A percentile compares a stretch with the other conserved stretches of the same genome.
These are phyloP conservation scores for Podospora sp. DNA, from an alignment of 495 filamentous ascomycete species.

Conservation along the genomic window DNA sequence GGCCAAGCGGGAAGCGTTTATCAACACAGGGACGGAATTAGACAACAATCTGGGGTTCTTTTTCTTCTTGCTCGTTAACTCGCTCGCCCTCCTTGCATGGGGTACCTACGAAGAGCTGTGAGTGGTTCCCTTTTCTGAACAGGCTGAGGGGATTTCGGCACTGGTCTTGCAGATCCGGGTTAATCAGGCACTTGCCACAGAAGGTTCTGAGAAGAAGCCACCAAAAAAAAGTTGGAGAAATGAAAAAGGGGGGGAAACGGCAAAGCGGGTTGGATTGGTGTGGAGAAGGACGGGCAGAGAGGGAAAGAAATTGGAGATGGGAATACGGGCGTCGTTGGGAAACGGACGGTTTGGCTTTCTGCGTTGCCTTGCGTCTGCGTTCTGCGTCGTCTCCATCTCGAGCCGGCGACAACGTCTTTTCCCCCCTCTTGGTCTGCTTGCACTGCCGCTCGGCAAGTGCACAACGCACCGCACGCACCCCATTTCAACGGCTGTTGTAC, in stretches of 20 bases:
- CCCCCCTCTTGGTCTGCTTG: neutral
- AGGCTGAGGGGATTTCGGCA: conserved; percentile 34
- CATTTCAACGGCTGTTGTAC: neutral
- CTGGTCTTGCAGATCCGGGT: conserved; percentile 45
- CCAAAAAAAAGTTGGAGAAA: conserved; percentile 25
- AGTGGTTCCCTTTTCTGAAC: neutral
- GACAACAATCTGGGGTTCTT: neutral
- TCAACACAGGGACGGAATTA: conserved; percentile 16
- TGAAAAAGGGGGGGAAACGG: neutral
- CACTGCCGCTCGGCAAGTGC: neutral
- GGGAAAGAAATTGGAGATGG: conserved; percentile 18
- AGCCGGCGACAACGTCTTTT: neutral
- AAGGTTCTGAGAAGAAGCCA: neutral
- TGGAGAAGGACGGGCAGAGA: conserved; percentile 12
- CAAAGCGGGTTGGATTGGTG: conserved; percentile 2
- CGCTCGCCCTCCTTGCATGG: conserved; percentile 24
- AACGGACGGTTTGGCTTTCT: neutral
- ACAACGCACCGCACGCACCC: neutral
- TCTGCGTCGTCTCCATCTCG: neutral
- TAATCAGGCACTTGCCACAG: conserved; percentile 38
- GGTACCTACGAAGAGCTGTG: neutral
- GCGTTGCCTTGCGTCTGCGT: neutral
- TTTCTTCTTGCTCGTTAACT: neutral
- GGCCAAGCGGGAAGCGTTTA: conserved; percentile 15
- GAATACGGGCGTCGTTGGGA: neutral